A percentile compares a stretch with the other conserved stretches of the same genome.
Conservation (phyloP, 177 flowering plant genomes). For the Tripterygium wilfordii region DNA sequence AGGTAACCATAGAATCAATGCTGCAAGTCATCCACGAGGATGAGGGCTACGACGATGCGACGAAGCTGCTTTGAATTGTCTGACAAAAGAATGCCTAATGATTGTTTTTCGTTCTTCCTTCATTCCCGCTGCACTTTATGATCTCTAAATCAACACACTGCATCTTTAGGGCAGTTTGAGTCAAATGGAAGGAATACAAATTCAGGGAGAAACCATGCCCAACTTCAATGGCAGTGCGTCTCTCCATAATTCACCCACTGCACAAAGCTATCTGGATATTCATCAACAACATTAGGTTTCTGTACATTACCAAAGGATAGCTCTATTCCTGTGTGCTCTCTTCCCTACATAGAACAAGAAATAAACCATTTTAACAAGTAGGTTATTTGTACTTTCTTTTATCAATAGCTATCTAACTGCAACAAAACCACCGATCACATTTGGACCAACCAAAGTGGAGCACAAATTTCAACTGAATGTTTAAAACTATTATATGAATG, state of each 20-base stretch:
- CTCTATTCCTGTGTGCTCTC: constrained; percentile 34
- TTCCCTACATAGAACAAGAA: constrained; percentile 48
- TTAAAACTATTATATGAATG: no score
- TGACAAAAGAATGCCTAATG: constrained; percentile 1
- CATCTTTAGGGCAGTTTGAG: not conserved
- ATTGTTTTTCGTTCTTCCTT: constrained; percentile 5
- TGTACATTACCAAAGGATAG: constrained; percentile 16
- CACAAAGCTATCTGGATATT: constrained; percentile 70
- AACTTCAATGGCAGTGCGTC: constrained; percentile 52
- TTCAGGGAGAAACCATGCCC: not conserved
- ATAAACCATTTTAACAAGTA: no score
- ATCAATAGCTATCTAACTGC: no score
- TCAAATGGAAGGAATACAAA: not conserved
- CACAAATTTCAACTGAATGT: no score
- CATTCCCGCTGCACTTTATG: not conserved
- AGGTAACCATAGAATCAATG: constrained; percentile 6
- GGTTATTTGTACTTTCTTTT: no score
- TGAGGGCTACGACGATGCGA: no score
- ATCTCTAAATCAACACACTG: not conserved
- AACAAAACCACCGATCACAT: no score
- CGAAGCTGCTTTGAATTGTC: not conserved
- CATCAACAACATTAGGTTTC: constrained; percentile 37
- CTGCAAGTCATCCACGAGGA: constrained; percentile 1
- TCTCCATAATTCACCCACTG: constrained; percentile 77
- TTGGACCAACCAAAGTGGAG: no score